These are phyloP conservation scores for Boletellus ananiceps DNA, from an alignment of 768 basidiomycete genomes.

Conservation along the genomic window DNA sequence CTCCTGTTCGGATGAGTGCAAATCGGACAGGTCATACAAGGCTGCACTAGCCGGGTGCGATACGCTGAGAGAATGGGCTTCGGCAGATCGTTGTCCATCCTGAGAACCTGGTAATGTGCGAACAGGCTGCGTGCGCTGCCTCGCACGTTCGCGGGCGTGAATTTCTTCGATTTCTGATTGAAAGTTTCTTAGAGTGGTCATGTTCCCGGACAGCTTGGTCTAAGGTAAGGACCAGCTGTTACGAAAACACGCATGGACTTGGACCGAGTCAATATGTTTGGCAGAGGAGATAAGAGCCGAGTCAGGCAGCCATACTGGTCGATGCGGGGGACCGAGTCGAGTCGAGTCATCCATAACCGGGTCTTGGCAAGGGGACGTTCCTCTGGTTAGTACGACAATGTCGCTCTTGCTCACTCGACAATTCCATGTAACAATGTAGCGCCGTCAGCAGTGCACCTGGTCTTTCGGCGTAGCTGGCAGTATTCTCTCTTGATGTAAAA, in stretches of 20 bases:
- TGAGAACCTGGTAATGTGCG: slow-evolving; percentile 12
- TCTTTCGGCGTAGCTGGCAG: no score
- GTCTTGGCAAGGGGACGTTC: neutral
- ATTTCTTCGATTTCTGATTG: slow-evolving; percentile 79
- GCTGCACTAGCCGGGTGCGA: neutral
- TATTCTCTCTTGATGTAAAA: no score
- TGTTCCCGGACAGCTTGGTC: slow-evolving; percentile 6
- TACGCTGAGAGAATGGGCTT: slow-evolving; percentile 29
- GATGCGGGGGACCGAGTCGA: neutral
- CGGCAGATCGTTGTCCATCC: slow-evolving; percentile 47
- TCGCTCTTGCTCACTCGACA: neutral
- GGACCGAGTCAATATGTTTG: slow-evolving; percentile 2
- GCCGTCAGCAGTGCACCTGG: no score
- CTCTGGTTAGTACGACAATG: neutral
- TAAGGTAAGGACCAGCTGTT: neutral
- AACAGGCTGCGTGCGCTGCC: slow-evolving; percentile 43
- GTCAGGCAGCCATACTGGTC: neutral
- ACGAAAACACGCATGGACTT: slow-evolving; percentile 14
- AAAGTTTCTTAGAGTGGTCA: slow-evolving; percentile 34
- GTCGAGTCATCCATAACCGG: neutral
- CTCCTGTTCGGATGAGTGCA: slow-evolving; percentile 15
- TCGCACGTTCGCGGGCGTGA: slow-evolving; percentile 59
- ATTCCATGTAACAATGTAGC: no score
- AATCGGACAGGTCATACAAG: neutral
- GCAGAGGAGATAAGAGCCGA: neutral